Conservation (phyloP, 1,139 yeast species). For the Entelexis sorbosivorans region DNA sequence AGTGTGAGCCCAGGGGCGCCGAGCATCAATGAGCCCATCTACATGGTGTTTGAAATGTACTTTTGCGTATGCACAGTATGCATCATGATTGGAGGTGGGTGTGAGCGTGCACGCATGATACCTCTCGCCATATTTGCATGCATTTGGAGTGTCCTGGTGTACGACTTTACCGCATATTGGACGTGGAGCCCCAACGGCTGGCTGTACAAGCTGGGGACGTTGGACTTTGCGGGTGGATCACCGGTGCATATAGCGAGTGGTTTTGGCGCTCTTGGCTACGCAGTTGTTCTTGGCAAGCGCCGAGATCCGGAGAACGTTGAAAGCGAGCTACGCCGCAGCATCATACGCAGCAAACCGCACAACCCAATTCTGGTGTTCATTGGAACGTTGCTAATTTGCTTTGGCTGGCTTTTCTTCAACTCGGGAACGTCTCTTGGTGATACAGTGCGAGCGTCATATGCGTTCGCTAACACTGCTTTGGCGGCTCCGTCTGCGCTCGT, state of each 20-base stretch:
- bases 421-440: constrained; percentile 94
- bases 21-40: constrained; percentile 71
- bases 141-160: constrained; percentile 86
- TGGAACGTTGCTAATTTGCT: constrained; percentile 90
- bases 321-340: constrained; percentile 48
- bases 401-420: constrained; percentile 97
- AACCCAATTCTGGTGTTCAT: constrained; percentile 75
- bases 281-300: constrained; percentile 82
- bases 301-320: constrained; percentile 48
- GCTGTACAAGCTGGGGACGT: constrained; percentile 67
- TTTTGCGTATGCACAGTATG: constrained; percentile 86
- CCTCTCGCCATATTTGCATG: constrained; percentile 92
- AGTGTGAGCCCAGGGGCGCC: constrained; percentile 54
- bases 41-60: constrained; percentile 88
- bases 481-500: constrained; percentile 89
- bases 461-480: constrained; percentile 78
- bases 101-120: constrained; percentile 87
- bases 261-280: constrained; percentile 86
- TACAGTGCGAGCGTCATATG: constrained; percentile 82
- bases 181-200: constrained; percentile 91
- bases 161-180: constrained; percentile 93
- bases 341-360: constrained; percentile 60
- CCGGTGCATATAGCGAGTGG: constrained; percentile 95
- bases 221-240: constrained; percentile 97
- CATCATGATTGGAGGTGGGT: constrained; percentile 91